phyloP scores from a whole-genome alignment of 2,329 filamentous ascomycete species.

The Colletotrichum sp. region DNA sequence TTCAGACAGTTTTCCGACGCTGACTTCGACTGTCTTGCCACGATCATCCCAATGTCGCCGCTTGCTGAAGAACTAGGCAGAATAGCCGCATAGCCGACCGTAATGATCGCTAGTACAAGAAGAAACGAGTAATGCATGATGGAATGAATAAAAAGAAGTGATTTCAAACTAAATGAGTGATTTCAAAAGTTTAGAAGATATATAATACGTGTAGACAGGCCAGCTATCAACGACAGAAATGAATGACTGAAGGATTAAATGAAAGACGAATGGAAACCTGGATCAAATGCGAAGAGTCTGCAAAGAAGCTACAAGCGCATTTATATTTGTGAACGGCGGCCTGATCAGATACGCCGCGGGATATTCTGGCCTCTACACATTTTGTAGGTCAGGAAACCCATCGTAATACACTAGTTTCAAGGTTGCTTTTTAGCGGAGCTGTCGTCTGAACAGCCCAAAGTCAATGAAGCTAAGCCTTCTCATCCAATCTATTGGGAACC shows the following conservation, averaged over 20 bases:
- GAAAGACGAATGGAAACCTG: background rate
- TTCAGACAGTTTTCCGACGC: slow-evolving; percentile 31
- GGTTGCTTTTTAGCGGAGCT: background rate
- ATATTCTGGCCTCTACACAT: background rate
- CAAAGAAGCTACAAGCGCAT: background rate
- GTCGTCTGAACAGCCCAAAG: background rate
- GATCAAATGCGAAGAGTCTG: background rate
- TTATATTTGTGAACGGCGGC: background rate
- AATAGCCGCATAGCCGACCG: background rate
- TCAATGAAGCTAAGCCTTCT: background rate
- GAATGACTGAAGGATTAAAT: background rate
- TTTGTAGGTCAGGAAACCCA: background rate
- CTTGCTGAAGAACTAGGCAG: background rate
- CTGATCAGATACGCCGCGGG: background rate
- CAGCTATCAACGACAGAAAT: background rate
- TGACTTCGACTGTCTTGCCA: background rate
- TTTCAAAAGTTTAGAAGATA: no score
- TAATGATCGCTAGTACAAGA: background rate
- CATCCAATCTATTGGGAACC: background rate
- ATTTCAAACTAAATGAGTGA: background rate
- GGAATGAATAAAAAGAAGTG: background rate
- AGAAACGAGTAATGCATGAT: background rate
- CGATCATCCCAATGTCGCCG: no score
- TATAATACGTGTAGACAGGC: background rate
- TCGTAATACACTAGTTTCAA: background rate